Percentiles rank a stretch among this genome's conserved stretches.
These are phyloP conservation scores for Hordeum pubiflorum DNA, from an alignment of 202 grass and related monocot genomes.

Conservation along the genomic window DNA sequence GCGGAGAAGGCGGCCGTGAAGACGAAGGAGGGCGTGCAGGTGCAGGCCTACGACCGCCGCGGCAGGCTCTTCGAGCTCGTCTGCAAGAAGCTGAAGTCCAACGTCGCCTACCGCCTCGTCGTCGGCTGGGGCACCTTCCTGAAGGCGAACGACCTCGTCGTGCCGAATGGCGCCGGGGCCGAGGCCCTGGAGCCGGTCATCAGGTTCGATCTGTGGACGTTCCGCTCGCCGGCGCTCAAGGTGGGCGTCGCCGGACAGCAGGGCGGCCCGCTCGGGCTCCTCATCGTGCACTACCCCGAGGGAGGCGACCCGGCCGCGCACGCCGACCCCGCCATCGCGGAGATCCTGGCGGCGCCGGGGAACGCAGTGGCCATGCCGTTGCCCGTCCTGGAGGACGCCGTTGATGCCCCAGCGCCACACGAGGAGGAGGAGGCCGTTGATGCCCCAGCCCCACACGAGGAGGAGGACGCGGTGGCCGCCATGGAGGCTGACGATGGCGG, in stretches of 20 bases:
- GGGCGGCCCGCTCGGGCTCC: background rate
- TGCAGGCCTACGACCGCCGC: background rate
- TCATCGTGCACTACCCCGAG: background rate
- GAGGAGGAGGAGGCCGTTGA: no score
- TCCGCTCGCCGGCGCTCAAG: background rate
- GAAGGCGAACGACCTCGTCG: background rate
- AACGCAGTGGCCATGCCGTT: background rate
- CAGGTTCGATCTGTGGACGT: background rate
- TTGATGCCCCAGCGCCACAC: no score
- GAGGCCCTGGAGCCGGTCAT: background rate
- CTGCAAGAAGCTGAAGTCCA: background rate
- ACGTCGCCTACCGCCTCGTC: background rate
- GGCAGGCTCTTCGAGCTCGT: background rate
- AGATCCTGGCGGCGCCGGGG: background rate
- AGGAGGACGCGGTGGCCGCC: no score
- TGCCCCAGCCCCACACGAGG: no score
- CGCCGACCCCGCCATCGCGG: background rate
- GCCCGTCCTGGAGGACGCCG: no score
- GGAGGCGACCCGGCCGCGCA: background rate
- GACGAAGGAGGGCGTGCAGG: background rate
- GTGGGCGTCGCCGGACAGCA: background rate
- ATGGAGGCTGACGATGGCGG: no score
- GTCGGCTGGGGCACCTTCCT: background rate
- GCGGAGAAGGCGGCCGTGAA: background rate
- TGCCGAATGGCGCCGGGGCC: background rate